Percentiles rank a stretch among this genome's conserved stretches.
These are phyloP conservation scores for Penicillium coprophilum DNA, from an alignment of 495 filamentous ascomycete species.

Conservation along the genomic window DNA sequence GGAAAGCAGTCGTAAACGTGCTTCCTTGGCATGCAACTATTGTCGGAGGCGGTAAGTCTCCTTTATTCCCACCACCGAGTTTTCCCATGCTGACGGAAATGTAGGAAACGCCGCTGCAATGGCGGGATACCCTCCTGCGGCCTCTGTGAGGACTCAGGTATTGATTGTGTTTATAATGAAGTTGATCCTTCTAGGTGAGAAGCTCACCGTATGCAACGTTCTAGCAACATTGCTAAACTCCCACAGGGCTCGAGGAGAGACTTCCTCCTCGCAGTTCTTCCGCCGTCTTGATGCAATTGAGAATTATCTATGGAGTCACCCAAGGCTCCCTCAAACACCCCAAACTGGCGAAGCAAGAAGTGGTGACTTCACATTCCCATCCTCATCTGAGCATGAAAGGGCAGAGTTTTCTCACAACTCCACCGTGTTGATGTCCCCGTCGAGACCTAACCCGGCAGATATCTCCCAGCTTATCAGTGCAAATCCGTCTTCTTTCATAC, in stretches of 20 bases:
- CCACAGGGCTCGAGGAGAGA: conserved; percentile 1
- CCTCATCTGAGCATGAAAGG: background rate
- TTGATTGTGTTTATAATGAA: conserved; percentile 12
- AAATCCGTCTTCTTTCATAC: conserved; percentile 2
- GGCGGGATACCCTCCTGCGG: conserved; percentile 3
- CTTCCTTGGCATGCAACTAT: conserved; percentile 5
- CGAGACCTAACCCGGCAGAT: conserved; percentile 1
- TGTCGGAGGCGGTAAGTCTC: background rate
- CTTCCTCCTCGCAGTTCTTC: conserved; percentile 6
- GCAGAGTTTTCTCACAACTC: conserved; percentile 2
- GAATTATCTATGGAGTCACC: conserved; percentile 3
- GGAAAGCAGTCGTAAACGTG: conserved; percentile 3
- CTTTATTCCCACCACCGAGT: background rate
- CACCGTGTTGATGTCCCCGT: conserved; percentile 6
- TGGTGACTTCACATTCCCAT: background rate
- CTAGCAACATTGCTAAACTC: background rate
- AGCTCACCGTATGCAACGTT: too few species aligned
- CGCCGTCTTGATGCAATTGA: conserved; percentile 11
- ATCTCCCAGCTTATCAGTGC: conserved; percentile 5
- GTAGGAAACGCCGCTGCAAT: conserved; percentile 13
- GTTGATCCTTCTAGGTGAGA: background rate
- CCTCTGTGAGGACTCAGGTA: conserved; percentile 4
- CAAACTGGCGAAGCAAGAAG: conserved; percentile 5
- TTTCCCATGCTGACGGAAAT: background rate
- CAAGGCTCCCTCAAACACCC: conserved; percentile 4